These are phyloP conservation scores for Euphrasia confusa DNA, from an alignment of 257 asterid species.

Conservation along the genomic window DNA sequence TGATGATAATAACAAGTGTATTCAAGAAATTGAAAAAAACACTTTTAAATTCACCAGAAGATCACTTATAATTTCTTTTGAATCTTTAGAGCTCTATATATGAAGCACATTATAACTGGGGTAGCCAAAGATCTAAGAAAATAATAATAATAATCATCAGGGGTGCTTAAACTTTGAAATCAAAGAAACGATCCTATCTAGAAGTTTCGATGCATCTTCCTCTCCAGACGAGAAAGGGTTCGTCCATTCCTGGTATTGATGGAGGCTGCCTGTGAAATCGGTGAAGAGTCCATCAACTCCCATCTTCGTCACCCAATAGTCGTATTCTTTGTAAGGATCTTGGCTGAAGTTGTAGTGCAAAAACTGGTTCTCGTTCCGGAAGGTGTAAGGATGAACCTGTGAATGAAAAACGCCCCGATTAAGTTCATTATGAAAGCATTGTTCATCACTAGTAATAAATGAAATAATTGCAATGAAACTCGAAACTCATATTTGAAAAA, in stretches of 20 bases:
- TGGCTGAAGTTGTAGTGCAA: conserved; percentile 85
- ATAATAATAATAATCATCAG: conserved; percentile 19
- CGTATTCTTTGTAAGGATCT: conserved; percentile 80
- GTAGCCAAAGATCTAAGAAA: neutral
- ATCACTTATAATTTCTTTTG: no score
- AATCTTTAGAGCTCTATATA: neutral
- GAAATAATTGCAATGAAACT: neutral
- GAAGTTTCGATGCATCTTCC: conserved; percentile 45
- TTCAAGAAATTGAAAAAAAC: no score
- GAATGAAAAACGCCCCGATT: conserved; percentile 5
- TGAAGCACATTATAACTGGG: conserved; percentile 4
- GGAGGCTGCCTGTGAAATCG: conserved; percentile 89
- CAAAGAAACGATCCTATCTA: conserved; percentile 52
- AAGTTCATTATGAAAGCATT: neutral
- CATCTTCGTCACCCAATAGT: conserved; percentile 67
- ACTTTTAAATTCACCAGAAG: no score
- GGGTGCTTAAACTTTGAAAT: conserved; percentile 45
- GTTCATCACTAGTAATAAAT: neutral
- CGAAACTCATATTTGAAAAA: neutral
- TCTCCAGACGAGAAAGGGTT: conserved; percentile 44
- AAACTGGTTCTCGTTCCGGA: conserved; percentile 70
- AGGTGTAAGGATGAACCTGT: conserved; percentile 98
- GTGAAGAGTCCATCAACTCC: conserved; percentile 95
- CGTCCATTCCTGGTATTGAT: conserved; percentile 80
- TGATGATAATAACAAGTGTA: no score